Evolutionary conservation across 1,284 basidiomycete genomes (phyloP).

Genomic region (Ganoderma multipileum): DNA sequence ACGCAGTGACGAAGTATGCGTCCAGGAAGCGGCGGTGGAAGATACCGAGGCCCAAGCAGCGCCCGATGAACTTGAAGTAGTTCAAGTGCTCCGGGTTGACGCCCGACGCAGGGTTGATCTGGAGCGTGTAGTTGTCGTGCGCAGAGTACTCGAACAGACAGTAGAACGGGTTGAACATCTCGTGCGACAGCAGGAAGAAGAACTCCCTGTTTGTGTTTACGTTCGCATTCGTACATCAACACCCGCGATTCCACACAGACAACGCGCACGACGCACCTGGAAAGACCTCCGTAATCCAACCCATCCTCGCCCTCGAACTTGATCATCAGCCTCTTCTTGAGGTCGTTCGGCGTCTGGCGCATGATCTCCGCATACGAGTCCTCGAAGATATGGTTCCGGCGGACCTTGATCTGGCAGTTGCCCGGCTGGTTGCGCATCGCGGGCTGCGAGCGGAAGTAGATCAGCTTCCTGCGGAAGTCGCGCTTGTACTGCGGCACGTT

Average conservation of each 20-base stretch:
- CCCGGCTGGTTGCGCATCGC: conserved; percentile 89
- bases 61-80: conserved; percentile 99
- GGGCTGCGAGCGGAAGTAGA: conserved; percentile 99
- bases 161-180: conserved; percentile 99
- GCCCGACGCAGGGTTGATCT: conserved; percentile 97
- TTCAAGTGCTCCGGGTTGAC: conserved; percentile 99
- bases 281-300: conserved; percentile 97
- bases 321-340: conserved; percentile 98
- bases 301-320: conserved; percentile 99
- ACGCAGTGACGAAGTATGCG: conserved; percentile 98
- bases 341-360: conserved; percentile 91
- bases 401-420: conserved; percentile 96
- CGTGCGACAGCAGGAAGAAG: conserved; percentile 99
- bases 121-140: conserved; percentile 98
- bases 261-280: conserved; percentile 62
- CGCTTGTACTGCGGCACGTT: conserved; percentile 99
- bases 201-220: conserved; percentile 89
- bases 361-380: conserved; percentile 97
- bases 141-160: conserved; percentile 99
- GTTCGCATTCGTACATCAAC: not conserved
- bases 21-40: conserved; percentile 99
- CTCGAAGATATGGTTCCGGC: conserved; percentile 94
- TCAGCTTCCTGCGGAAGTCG: conserved; percentile 97
- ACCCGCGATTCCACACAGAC: not conserved
- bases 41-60: conserved; percentile 93